A percentile compares a stretch with the other conserved stretches of the same genome.
Conservation (phyloP, 176 grass and related monocot genomes). For the Carex kokanica region DNA sequence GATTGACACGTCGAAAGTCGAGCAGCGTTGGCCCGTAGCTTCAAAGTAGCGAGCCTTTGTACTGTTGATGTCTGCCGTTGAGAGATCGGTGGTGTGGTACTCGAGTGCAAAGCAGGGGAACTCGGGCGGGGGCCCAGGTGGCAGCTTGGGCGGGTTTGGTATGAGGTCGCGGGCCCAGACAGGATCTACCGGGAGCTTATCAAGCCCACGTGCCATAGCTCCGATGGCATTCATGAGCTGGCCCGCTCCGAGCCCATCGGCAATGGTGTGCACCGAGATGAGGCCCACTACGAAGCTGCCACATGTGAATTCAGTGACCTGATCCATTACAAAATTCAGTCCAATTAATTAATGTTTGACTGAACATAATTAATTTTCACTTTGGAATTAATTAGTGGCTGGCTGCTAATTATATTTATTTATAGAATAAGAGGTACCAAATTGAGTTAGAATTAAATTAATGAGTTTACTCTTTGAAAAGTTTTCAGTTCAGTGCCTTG, state of each 20-base stretch:
- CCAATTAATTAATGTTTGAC: too few species aligned
- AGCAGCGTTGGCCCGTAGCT: conserved; percentile 57
- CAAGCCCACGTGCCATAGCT: conserved; percentile 42
- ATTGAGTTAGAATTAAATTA: not conserved
- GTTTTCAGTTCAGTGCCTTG: too few species aligned
- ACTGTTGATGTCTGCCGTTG: conserved; percentile 33
- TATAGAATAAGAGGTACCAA: not conserved
- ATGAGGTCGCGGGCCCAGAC: conserved; percentile 58
- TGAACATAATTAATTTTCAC: too few species aligned
- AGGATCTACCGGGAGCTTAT: conserved; percentile 37
- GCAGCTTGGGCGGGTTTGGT: conserved; percentile 61
- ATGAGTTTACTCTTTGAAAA: not conserved
- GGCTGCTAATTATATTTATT: not conserved
- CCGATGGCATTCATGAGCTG: conserved; percentile 84
- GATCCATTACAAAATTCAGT: not conserved
- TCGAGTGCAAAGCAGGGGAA: conserved; percentile 40
- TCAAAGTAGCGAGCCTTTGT: conserved; percentile 50
- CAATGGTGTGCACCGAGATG: conserved; percentile 72
- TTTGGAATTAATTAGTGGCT: not conserved
- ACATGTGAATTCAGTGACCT: conserved; percentile 88
- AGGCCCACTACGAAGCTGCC: conserved; percentile 79
- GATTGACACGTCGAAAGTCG: conserved; percentile 72
- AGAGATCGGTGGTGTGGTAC: conserved; percentile 45
- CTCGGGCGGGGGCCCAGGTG: conserved; percentile 30
- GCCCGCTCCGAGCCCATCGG: conserved; percentile 72